Percentiles rank a stretch among this genome's conserved stretches.
These are phyloP conservation scores for Benincasa hispida DNA, from an alignment of 306 rosid species.

Conservation along the genomic window DNA sequence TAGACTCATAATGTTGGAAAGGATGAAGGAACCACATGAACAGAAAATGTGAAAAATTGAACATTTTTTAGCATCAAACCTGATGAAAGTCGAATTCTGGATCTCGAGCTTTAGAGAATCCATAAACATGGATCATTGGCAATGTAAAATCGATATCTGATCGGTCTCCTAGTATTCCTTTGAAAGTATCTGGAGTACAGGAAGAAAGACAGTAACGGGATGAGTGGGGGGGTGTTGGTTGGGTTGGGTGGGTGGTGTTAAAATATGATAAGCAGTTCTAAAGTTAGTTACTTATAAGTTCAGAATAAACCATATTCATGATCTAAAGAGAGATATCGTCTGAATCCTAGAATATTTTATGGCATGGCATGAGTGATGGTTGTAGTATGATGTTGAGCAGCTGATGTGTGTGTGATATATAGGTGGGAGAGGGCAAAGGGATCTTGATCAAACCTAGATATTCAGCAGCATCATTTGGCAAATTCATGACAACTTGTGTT, in stretches of 20 bases:
- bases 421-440: neutral
- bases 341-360: neutral
- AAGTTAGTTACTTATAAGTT: neutral
- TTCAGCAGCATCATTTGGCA: slow-evolving; percentile 83
- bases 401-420: neutral
- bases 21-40: neutral
- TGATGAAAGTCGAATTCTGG: slow-evolving; percentile 92
- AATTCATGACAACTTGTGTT: slow-evolving; percentile 91
- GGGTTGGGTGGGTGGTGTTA: no score
- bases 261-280: neutral
- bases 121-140: slow-evolving; percentile 83
- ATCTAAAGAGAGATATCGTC: neutral
- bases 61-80: slow-evolving; percentile 25
- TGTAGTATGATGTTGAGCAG: neutral
- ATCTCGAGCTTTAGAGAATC: slow-evolving; percentile 89
- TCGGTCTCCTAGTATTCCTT: slow-evolving; percentile 54
- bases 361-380: neutral
- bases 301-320: neutral
- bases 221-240: no score
- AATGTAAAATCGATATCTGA: slow-evolving; percentile 31
- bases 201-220: neutral
- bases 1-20: neutral
- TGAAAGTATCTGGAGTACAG: slow-evolving; percentile 52
- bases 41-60: neutral
- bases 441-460: slow-evolving; percentile 46